Evolutionary conservation across 106 monocot genomes (phyloP).

Genomic region (Apostasia ramifera): DNA sequence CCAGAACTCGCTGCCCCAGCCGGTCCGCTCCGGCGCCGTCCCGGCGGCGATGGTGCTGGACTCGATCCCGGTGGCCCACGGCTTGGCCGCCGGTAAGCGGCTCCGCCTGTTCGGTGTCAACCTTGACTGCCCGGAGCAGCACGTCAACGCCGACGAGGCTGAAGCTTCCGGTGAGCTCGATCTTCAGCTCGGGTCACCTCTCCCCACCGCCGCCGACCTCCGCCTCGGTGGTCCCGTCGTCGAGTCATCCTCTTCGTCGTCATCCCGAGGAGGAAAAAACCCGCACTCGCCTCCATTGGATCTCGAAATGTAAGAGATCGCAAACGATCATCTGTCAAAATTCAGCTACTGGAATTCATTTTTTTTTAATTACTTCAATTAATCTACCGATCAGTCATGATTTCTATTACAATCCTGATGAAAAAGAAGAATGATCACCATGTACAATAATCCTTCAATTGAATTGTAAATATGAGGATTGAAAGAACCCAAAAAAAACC

Average conservation of each 20-base stretch:
- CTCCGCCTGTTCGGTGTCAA: conserved; percentile 22
- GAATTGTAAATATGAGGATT: not conserved
- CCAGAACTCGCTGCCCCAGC: not conserved
- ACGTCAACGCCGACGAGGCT: not conserved
- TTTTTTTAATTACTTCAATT: not conserved
- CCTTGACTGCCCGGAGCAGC: conserved; percentile 1
- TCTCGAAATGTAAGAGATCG: not conserved
- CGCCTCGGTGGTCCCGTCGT: not conserved
- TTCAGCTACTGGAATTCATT: not conserved
- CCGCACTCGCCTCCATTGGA: not conserved
- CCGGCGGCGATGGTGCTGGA: not conserved
- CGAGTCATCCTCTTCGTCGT: not conserved
- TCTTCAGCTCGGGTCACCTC: not conserved
- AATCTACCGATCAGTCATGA: not conserved
- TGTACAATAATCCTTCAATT: not conserved
- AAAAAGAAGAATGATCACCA: not conserved
- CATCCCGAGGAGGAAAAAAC: not conserved
- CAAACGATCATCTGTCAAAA: not conserved
- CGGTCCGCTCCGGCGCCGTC: not conserved
- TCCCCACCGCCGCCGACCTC: not conserved
- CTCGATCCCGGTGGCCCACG: conserved; percentile 5
- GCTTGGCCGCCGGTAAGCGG: not conserved
- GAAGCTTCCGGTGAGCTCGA: not conserved
- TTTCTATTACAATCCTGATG: not conserved
- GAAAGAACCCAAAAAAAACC: not conserved